A percentile compares a stretch with the other conserved stretches of the same genome.
These are phyloP conservation scores for Metroxylon sagu DNA, from an alignment of 176 grass and related monocot genomes.

Conservation along the genomic window DNA sequence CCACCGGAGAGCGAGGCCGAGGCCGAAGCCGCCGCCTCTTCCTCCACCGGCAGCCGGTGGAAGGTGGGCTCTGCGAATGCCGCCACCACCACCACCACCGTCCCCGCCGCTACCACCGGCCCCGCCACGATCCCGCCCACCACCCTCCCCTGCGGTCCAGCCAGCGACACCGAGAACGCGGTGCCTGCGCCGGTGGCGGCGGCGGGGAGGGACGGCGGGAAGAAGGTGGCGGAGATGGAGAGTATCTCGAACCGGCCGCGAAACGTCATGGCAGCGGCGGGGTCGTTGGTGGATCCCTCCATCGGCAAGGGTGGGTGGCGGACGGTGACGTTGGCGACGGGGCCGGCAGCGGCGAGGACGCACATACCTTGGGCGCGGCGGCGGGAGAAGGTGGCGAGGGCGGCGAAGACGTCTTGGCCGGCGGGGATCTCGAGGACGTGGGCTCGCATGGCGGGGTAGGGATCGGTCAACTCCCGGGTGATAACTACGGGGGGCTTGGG, in stretches of 20 bases:
- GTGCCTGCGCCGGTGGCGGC: conserved; percentile 2
- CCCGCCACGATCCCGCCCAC: conserved; percentile 66
- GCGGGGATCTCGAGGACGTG: conserved; percentile 84
- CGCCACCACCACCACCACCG: conserved; percentile 58
- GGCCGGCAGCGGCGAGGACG: conserved; percentile 60
- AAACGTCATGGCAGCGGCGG: conserved; percentile 29
- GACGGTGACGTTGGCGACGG: conserved; percentile 64
- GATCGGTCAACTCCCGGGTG: conserved; percentile 53
- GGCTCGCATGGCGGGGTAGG: conserved; percentile 59
- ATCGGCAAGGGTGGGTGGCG: conserved; percentile 25
- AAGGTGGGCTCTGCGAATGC: conserved; percentile 83
- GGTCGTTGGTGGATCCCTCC: neutral
- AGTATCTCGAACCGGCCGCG: conserved; percentile 74
- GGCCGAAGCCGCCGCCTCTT: conserved; percentile 42
- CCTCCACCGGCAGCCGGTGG: conserved; percentile 67
- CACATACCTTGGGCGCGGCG: conserved; percentile 58
- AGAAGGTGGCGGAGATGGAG: conserved; percentile 74
- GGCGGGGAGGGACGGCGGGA: conserved; percentile 29
- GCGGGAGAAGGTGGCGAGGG: conserved; percentile 45
- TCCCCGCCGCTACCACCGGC: conserved; percentile 58
- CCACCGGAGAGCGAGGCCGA: conserved; percentile 35
- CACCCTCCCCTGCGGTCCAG: conserved; percentile 80
- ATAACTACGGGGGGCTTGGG: conserved; percentile 82
- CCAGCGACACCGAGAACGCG: conserved; percentile 41
- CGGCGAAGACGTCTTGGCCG: conserved; percentile 57